A percentile compares a stretch with the other conserved stretches of the same genome.
Evolutionary conservation across 495 filamentous ascomycete genomes (phyloP).

Genomic region (Penicillium cosmopolitanum): DNA sequence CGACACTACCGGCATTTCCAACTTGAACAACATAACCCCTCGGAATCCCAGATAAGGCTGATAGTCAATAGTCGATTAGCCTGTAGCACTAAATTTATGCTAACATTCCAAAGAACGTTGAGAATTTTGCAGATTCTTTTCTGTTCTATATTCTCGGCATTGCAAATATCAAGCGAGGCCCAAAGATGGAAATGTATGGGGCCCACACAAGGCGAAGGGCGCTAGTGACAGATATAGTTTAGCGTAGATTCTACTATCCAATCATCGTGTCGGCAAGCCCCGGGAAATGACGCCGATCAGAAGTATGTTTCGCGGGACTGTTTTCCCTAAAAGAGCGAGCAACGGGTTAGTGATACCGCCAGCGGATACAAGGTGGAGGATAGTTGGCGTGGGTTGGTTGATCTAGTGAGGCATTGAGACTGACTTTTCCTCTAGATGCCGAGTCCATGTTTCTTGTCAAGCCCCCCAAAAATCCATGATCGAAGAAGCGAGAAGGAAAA

Average conservation of each 20-base stretch:
- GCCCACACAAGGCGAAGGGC: background rate
- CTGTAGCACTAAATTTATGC: background rate
- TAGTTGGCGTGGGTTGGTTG: background rate
- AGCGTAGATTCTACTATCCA: background rate
- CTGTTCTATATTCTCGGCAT: background rate
- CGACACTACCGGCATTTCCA: too few species aligned
- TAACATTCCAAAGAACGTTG: background rate
- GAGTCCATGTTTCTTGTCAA: background rate
- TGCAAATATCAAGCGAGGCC: background rate
- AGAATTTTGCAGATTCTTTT: background rate
- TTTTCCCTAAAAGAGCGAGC: background rate
- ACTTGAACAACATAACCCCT: background rate
- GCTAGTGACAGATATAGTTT: constrained; percentile 1
- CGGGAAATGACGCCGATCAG: constrained; percentile 1
- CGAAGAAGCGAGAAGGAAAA: background rate
- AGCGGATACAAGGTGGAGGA: background rate
- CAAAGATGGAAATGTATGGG: background rate
- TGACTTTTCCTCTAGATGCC: background rate
- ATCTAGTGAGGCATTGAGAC: background rate
- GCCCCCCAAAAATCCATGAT: background rate
- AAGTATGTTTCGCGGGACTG: background rate
- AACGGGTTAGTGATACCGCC: background rate
- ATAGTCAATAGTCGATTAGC: background rate
- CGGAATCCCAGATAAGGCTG: background rate
- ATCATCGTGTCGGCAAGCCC: background rate